phyloP scores from a whole-genome alignment of 2,329 filamentous ascomycete genomes.

The Scytalidium lignicola region DNA sequence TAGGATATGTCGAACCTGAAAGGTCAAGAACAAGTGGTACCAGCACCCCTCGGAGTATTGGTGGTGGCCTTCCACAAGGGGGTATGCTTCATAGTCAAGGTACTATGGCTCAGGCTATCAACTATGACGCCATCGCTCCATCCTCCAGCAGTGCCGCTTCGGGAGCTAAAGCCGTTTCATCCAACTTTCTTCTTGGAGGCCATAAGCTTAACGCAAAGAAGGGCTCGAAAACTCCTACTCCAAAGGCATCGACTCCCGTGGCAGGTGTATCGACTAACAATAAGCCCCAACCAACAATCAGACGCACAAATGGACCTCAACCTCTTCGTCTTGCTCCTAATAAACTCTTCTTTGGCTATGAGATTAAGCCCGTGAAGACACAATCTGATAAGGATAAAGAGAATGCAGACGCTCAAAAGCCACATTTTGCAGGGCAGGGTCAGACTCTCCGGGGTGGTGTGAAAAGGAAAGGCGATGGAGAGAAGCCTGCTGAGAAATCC shows the following conservation, averaged over 20 bases:
- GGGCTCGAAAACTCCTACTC: conserved; percentile 68
- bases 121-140: conserved; percentile 86
- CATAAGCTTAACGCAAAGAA: conserved; percentile 83
- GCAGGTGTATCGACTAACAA: conserved; percentile 44
- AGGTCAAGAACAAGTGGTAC: conserved; percentile 64
- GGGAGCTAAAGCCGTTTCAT: conserved; percentile 59
- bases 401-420: conserved; percentile 57
- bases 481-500: conserved; percentile 3
- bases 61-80: conserved; percentile 60
- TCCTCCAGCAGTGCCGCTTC: conserved; percentile 60
- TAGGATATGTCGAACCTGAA: conserved; percentile 89
- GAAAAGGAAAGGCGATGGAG: conserved; percentile 57
- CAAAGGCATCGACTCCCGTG: conserved; percentile 69
- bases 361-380: conserved; percentile 82
- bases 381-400: conserved; percentile 66
- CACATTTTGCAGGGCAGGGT: conserved; percentile 79
- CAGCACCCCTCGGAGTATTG: conserved; percentile 70
- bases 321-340: conserved; percentile 79
- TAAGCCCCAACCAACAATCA: conserved; percentile 30
- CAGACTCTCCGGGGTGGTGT: conserved; percentile 67
- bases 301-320: conserved; percentile 71
- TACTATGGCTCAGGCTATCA: conserved; percentile 97
- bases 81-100: conserved; percentile 79
- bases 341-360: conserved; percentile 95
- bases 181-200: conserved; percentile 75